These are phyloP conservation scores for Melocanna baccifera DNA, from an alignment of 176 grass and related monocot genomes.

Conservation along the genomic window DNA sequence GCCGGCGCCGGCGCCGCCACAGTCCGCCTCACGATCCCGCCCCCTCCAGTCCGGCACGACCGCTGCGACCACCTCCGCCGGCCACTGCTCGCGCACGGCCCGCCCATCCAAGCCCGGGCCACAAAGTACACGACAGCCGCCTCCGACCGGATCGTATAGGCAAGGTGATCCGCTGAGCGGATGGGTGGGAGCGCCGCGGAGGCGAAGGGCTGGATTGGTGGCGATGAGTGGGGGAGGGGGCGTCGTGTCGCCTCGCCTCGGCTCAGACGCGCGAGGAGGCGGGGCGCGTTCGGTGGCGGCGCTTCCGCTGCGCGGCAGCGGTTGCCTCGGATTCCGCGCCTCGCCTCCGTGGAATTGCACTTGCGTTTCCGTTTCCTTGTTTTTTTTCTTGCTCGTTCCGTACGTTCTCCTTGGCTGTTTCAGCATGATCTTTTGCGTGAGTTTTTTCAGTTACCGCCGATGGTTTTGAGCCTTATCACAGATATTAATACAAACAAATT, in stretches of 20 bases:
- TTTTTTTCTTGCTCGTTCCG: not conserved
- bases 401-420: not conserved
- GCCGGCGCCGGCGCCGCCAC: not conserved
- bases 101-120: conserved; percentile 24
- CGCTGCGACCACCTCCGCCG: conserved; percentile 41
- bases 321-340: not conserved
- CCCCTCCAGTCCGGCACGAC: conserved; percentile 12
- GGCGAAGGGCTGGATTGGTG: conserved; percentile 20
- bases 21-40: not conserved
- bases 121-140: not conserved
- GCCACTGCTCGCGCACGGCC: not conserved
- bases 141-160: not conserved
- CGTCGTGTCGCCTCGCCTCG: conserved; percentile 28
- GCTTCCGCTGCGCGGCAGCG: conserved; percentile 43
- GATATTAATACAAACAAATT: too few species aligned
- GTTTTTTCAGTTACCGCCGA: too few species aligned
- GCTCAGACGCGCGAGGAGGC: not conserved
- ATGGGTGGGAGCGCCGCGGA: not conserved
- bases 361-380: not conserved
- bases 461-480: too few species aligned
- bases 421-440: too few species aligned
- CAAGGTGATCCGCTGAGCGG: not conserved
- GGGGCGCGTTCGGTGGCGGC: conserved; percentile 47
- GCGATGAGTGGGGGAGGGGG: not conserved
- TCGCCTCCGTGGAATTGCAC: conserved; percentile 12